A percentile compares a stretch with the other conserved stretches of the same genome.
These are phyloP conservation scores for Zygosaccharomyces kombuchaensis DNA, from an alignment of 805 yeast genomes.

Conservation along the genomic window DNA sequence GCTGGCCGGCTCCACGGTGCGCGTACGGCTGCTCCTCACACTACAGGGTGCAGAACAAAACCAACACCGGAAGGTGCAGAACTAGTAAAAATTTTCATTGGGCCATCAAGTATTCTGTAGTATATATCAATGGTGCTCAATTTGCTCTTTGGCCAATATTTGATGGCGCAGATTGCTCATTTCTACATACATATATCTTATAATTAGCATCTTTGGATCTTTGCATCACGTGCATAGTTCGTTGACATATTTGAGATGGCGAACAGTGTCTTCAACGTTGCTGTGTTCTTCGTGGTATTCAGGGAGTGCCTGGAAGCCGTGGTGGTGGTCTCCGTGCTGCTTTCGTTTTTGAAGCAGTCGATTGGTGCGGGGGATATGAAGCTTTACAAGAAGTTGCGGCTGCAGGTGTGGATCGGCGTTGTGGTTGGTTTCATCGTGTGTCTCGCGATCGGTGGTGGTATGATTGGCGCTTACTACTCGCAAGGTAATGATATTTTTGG, in stretches of 20 bases:
- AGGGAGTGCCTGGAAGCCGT: slow-evolving; percentile 94
- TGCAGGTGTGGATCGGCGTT: slow-evolving; percentile 88
- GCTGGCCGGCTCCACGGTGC: neutral
- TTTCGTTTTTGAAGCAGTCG: slow-evolving; percentile 89
- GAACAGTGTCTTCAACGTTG: slow-evolving; percentile 42
- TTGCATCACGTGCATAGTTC: too few relatives aligned
- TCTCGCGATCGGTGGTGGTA: slow-evolving; percentile 82
- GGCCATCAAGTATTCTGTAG: neutral
- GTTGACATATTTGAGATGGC: too few relatives aligned
- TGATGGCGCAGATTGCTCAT: neutral
- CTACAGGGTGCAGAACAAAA: neutral
- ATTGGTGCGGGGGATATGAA: slow-evolving; percentile 51
- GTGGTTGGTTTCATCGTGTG: slow-evolving; percentile 69
- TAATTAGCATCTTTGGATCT: too few relatives aligned
- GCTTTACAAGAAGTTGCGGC: slow-evolving; percentile 57
- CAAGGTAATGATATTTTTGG: slow-evolving; percentile 82
- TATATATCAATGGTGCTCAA: neutral
- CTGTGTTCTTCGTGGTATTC: slow-evolving; percentile 82
- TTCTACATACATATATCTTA: too few relatives aligned
- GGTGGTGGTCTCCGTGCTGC: slow-evolving; percentile 81
- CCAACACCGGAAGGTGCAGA: neutral
- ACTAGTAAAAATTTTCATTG: neutral
- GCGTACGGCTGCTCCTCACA: neutral
- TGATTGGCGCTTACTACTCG: slow-evolving; percentile 88
- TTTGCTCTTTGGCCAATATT: neutral